phyloP scores from a whole-genome alignment of 352 stramenopile genomes.

The Pythium vanterpoolii region DNA sequence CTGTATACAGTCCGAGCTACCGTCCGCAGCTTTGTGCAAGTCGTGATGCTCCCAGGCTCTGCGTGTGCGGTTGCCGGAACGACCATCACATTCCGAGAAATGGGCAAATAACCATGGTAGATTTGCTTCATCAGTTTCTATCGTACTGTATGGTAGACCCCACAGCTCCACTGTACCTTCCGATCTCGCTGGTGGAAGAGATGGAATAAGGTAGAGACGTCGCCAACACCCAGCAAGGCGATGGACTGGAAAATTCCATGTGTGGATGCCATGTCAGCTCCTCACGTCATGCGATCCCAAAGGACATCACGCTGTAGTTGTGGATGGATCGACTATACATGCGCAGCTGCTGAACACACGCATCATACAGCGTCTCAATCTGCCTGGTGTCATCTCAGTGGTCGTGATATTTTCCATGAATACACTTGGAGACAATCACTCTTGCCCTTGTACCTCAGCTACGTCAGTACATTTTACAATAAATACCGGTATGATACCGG shows the following conservation, averaged over 20 bases:
- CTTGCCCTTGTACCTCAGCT: no score
- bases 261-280: no score
- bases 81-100: background rate
- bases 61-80: background rate
- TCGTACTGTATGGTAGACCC: no score
- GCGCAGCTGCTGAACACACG: no score
- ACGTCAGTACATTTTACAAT: background rate
- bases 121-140: background rate
- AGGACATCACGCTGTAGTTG: no score
- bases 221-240: no score
- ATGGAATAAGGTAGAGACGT: no score
- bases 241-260: no score
- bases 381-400: no score
- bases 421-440: background rate
- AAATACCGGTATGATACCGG: background rate
- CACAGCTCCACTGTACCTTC: background rate
- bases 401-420: background rate
- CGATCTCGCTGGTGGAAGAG: background rate
- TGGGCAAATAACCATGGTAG: background rate
- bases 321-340: no score
- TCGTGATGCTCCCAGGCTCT: conserved; percentile 11
- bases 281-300: no score
- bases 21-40: background rate
- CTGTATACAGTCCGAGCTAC: conserved; percentile 5
- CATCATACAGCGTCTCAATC: no score